Conservation (phyloP, 2,329 filamentous ascomycete species). For the Fusarium incarnatum region DNA sequence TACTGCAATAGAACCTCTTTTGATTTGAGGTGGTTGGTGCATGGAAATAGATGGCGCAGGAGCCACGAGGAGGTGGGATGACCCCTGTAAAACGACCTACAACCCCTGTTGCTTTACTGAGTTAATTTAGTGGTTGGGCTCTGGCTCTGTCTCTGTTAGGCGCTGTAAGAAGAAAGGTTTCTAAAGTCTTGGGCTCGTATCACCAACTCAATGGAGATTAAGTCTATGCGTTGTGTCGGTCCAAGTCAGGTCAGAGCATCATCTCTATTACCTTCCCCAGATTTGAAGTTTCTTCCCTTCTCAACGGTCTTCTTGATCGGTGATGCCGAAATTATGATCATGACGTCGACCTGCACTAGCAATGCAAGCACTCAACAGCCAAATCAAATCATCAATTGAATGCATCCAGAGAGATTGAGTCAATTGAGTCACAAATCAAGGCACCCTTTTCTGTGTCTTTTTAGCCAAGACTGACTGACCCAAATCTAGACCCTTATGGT, state of each 20-base stretch:
- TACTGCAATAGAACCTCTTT: not conserved
- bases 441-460: not conserved
- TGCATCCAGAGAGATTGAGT: not conserved
- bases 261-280: constrained; percentile 1
- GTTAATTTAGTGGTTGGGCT: constrained; percentile 34
- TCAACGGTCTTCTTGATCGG: constrained; percentile 7
- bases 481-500: constrained; percentile 10
- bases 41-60: constrained; percentile 40
- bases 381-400: not conserved
- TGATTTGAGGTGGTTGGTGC: constrained; percentile 35
- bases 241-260: not conserved
- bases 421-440: constrained; percentile 15
- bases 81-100: constrained; percentile 17
- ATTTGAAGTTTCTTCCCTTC: not conserved
- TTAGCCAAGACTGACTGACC: constrained; percentile 3
- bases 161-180: not conserved
- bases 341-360: constrained; percentile 31
- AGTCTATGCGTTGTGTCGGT: not conserved
- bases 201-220: constrained; percentile 16
- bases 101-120: constrained; percentile 18
- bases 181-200: constrained; percentile 1
- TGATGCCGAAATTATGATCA: constrained; percentile 27
- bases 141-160: constrained; percentile 8
- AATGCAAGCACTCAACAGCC: constrained; percentile 39
- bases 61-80: constrained; percentile 28